These are phyloP conservation scores for Russula sp. DNA, from an alignment of 768 basidiomycete genomes.

Conservation along the genomic window DNA sequence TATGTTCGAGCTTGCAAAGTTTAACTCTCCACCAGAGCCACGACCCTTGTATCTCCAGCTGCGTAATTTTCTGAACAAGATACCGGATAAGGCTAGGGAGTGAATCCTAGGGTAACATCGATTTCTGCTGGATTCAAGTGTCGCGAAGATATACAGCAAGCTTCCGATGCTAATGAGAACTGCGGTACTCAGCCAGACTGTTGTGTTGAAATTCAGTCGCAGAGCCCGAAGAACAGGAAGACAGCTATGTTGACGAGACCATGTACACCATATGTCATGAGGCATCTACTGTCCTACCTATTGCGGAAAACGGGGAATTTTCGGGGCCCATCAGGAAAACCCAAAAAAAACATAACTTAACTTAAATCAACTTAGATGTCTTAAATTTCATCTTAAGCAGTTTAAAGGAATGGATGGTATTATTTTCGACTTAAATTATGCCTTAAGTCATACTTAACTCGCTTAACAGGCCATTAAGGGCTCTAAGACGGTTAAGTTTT, in stretches of 20 bases:
- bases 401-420: no score
- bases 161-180: conserved; percentile 1
- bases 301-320: conserved; percentile 36
- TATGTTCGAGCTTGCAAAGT: conserved; percentile 6
- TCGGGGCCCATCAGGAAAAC: no score
- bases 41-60: neutral
- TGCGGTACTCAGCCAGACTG: neutral
- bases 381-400: no score
- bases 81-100: conserved; percentile 7
- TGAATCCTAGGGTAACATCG: conserved; percentile 7
- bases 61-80: neutral
- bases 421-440: no score
- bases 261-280: conserved; percentile 38
- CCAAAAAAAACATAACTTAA: no score
- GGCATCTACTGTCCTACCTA: conserved; percentile 34
- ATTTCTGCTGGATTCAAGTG: neutral
- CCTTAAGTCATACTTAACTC: no score
- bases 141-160: conserved; percentile 8
- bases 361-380: no score
- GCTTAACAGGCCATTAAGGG: no score
- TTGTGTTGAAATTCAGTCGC: conserved; percentile 26
- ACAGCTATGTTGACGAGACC: conserved; percentile 42
- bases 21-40: neutral
- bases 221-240: conserved; percentile 40
- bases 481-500: no score